Percentiles rank a stretch among this genome's conserved stretches.
These are phyloP conservation scores for Candida namnaoensis DNA, from an alignment of 805 yeast genomes.

Conservation along the genomic window DNA sequence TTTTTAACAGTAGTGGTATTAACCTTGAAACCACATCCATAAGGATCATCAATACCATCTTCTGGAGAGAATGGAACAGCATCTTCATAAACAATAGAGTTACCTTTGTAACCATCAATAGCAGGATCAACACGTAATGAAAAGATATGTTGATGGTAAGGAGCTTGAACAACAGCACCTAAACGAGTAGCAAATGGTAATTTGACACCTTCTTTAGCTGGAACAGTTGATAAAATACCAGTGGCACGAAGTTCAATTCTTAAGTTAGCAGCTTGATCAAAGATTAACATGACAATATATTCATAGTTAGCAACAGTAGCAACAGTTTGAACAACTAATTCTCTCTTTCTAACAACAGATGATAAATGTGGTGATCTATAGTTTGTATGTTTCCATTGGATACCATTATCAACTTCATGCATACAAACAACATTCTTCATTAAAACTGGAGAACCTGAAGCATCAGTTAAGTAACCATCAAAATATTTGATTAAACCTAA, in stretches of 20 bases:
- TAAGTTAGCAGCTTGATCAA: conserved; percentile 64
- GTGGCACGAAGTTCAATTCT: conserved; percentile 70
- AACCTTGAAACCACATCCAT: conserved; percentile 55
- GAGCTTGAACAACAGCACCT: conserved; percentile 68
- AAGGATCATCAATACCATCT: conserved; percentile 43
- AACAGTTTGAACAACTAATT: conserved; percentile 62
- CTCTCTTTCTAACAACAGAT: conserved; percentile 59
- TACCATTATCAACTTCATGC: conserved; percentile 67
- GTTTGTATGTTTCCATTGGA: conserved; percentile 66
- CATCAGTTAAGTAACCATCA: conserved; percentile 45
- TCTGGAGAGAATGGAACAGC: conserved; percentile 45
- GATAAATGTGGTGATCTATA: conserved; percentile 59
- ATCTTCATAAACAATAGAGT: conserved; percentile 61
- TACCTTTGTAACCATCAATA: conserved; percentile 63
- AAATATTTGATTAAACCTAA: conserved; percentile 62
- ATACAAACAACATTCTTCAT: conserved; percentile 62
- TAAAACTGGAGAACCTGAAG: conserved; percentile 48
- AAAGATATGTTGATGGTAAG: conserved; percentile 70
- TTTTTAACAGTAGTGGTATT: conserved; percentile 53
- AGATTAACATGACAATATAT: conserved; percentile 56
- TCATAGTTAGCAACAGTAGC: conserved; percentile 76
- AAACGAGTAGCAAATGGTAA: conserved; percentile 61
- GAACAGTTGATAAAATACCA: conserved; percentile 73
- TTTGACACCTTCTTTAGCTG: conserved; percentile 53
- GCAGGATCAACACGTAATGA: conserved; percentile 72